phyloP scores from a whole-genome alignment of 352 stramenopile genomes.

The Ophiocytium majus region DNA sequence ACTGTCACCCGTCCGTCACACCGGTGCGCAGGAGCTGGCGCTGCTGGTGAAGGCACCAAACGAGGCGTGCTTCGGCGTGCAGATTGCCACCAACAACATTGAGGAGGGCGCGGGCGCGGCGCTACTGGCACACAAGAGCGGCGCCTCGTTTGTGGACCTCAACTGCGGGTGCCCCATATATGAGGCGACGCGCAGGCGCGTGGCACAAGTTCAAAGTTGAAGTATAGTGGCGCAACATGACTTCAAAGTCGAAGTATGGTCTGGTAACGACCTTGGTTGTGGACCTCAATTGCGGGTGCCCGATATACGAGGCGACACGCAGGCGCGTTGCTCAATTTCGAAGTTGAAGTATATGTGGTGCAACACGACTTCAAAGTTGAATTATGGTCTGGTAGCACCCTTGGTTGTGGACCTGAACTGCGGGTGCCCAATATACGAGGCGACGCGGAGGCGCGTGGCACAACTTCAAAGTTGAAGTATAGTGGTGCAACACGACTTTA shows the following conservation, averaged over 20 bases:
- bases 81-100: slow-evolving; percentile 60
- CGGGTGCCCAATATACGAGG: slow-evolving; percentile 61
- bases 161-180: slow-evolving; percentile 62
- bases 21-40: slow-evolving; percentile 46
- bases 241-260: no score
- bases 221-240: no score
- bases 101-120: slow-evolving; percentile 48
- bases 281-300: slow-evolving; percentile 61
- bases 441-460: no score
- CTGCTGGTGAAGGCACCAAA: slow-evolving; percentile 41
- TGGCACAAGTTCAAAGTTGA: no score
- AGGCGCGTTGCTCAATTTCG: no score
- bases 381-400: no score
- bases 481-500: no score
- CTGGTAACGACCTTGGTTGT: no score
- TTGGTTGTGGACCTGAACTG: slow-evolving; percentile 59
- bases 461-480: no score
- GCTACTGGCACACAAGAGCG: background rate
- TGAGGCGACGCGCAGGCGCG: slow-evolving; percentile 57
- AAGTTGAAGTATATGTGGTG: background rate
- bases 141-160: slow-evolving; percentile 50
- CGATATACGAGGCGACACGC: slow-evolving; percentile 58
- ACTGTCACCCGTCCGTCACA: no score
- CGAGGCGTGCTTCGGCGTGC: slow-evolving; percentile 55
- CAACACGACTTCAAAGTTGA: background rate